Evolutionary conservation across 2,329 filamentous ascomycete species (phyloP), one percentile per base, ranked within the genome.

Genomic region (Chrysoporthe austroafricana): DNA sequence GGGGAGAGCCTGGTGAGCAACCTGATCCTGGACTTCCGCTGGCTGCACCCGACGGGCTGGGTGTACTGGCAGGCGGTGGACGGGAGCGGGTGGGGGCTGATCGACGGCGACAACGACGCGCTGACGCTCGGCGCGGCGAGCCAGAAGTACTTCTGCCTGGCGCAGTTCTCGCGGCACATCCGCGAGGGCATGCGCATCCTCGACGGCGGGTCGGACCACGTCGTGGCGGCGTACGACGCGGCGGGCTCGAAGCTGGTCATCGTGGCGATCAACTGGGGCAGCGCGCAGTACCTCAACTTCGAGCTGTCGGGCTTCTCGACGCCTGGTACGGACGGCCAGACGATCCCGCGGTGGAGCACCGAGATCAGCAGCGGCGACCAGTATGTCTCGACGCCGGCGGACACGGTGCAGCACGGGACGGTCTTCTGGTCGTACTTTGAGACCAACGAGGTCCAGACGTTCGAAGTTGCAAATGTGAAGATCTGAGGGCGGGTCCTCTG

Each of bases 31-130:
- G 80, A 82, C 73, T 76, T 82, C 62, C 72, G 73, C 48, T 80
- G 75, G 76, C 73, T 82, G 39, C 76, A 75, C 62, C 80, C 80
- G 2, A 80, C 77, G 0, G 80, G 76, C 9, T 82, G 80, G 80
- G 76, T 79, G n/a, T 81, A 81, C 72, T 82, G 80, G 80, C 80
- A 82, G 71, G 77, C 76, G 6, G 70, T 82, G 16, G 80, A 82
- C 66, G 76, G 74, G 11, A 73, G 74, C 13, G 79, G 79, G 16
- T 82, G 80, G 80, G 80, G 80, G 0, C 70, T 82, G 7, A 74
- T 82, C 59, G 76, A 78, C 14, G 80, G 75, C 2, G 76, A 81
- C 69, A 81, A 80, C 66, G 75, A 78, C 5, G 73, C 71, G 1
- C 71, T 70, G 54, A 75, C 74, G 3, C 67, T 81, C 13, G 74